Base-by-base conservation (phyloP, 371 early-diverging fungal species). In the Saksenaea vasiformis region DNA sequence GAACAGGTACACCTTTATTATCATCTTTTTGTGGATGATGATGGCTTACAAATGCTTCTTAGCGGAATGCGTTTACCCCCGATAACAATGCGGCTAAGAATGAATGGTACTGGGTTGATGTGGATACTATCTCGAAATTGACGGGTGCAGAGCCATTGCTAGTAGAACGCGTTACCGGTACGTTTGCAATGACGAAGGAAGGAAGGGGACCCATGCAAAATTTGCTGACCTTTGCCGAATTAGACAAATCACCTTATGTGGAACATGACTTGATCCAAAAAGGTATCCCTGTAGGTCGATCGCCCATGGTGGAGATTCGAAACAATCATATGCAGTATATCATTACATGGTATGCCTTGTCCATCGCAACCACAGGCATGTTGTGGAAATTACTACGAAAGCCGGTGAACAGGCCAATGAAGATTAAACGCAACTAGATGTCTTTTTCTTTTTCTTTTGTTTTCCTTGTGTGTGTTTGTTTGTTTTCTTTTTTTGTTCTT, bases 281-380 rank as follows among this genome's bases (percentile, higher is more conserved):
- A 35, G 89, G 89, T 15, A 82, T 90, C 35, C 95, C 95, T 0
- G 80, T 93, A 3, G 90, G 92, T 17, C 82, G 90, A 47, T 80
- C 85, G 1, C 83, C 89, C 28, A 76, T 79, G 5, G 87, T 95
- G 10, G 91, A 90, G 44, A 78, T 95, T 27, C 82, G 90, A 26
- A 96, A 96, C 74, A 86, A 90, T 69, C 97, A 96, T 73, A 68
- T 92, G 31, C 87, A 91, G 70, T 96, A 96, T 59, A 85, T 93
- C 43, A 77, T 95, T 35, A 95, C 95, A 10, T 96, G 97, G 97
- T 93, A 86, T 60, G 78, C 87, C 15, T 80, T 91, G 19, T 87
- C 90, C 17, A 72, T 82, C 17, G 85, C 89, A 8, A 92, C 92
- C 10, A 73, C 85, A 9, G 78, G 77, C 10, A 92, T 92, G 91